phyloP scores from a whole-genome alignment of 1,284 basidiomycete species.

The Puccinia coronata region DNA sequence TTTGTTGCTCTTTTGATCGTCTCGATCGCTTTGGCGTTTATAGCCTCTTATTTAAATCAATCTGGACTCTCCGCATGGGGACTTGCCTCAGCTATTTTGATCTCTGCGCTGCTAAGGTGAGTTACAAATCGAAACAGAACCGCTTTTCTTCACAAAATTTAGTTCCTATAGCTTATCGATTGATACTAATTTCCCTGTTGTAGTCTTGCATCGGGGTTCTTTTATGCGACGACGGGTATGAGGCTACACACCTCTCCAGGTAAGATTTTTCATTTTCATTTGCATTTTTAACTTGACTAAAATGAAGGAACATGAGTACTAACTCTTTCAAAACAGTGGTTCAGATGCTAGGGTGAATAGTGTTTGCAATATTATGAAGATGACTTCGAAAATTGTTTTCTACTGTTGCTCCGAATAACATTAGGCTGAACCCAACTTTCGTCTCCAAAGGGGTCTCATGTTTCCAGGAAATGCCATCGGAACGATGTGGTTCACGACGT shows the following conservation, averaged over 20 bases:
- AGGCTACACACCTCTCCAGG: conserved; percentile 43
- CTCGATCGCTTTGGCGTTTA: conserved; percentile 34
- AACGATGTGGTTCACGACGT: conserved; percentile 46
- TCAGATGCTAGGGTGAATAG: conserved; percentile 46
- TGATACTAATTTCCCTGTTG: neutral
- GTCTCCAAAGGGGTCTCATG: conserved; percentile 30
- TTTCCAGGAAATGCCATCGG: conserved; percentile 48
- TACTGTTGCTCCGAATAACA: neutral
- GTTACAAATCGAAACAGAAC: neutral
- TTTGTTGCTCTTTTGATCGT: conserved; percentile 36
- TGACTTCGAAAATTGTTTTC: neutral
- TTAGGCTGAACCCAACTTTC: neutral
- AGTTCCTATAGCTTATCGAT: neutral
- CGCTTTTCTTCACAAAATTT: neutral
- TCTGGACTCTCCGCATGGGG: conserved; percentile 37
- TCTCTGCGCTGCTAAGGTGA: conserved; percentile 43
- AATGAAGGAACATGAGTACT: neutral
- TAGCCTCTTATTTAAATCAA: conserved; percentile 4
- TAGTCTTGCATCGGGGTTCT: conserved; percentile 49
- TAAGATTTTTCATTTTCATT: neutral
- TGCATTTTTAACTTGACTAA: neutral
- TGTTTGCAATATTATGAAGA: neutral
- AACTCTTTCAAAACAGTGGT: conserved; percentile 10
- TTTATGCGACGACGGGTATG: conserved; percentile 37
- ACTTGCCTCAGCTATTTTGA: conserved; percentile 26